A percentile compares a stretch with the other conserved stretches of the same genome.
phyloP scores from a whole-genome alignment of 2,329 filamentous ascomycete genomes.

The Lecanicillium sp. region DNA sequence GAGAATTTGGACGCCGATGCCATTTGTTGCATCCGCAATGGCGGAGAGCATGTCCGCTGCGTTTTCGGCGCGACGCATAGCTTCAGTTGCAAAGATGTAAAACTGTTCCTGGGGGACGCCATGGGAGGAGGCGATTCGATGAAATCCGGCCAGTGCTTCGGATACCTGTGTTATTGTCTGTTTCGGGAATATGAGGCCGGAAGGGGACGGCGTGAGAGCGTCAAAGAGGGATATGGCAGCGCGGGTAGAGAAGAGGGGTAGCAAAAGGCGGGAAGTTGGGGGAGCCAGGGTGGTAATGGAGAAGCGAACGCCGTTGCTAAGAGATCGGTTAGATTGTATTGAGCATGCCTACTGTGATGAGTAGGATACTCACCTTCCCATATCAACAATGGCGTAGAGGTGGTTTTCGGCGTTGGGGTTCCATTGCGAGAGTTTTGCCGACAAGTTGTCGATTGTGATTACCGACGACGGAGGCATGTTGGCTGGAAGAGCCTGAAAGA shows the following conservation, averaged over 20 bases:
- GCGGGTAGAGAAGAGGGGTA: slow-evolving; percentile 69
- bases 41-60: slow-evolving; percentile 55
- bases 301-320: slow-evolving; percentile 86
- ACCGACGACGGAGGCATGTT: slow-evolving; percentile 29
- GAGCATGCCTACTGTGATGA: slow-evolving; percentile 8
- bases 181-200: slow-evolving; percentile 34
- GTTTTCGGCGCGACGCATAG: slow-evolving; percentile 74
- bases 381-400: slow-evolving; percentile 49
- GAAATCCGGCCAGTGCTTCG: slow-evolving; percentile 60
- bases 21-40: slow-evolving; percentile 53
- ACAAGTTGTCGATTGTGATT: slow-evolving; percentile 44
- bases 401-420: slow-evolving; percentile 35
- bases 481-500: too few relatives aligned
- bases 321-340: neutral
- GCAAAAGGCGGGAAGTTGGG: slow-evolving; percentile 61
- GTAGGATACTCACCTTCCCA: slow-evolving; percentile 40
- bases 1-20: slow-evolving; percentile 63
- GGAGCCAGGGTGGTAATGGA: slow-evolving; percentile 77
- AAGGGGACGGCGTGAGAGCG: slow-evolving; percentile 50
- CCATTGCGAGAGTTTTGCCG: slow-evolving; percentile 41
- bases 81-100: slow-evolving; percentile 77
- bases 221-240: slow-evolving; percentile 82
- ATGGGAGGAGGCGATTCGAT: slow-evolving; percentile 60
- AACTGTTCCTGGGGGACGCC: slow-evolving; percentile 57
- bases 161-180: slow-evolving; percentile 59